Conservation (phyloP, 768 basidiomycete species). For the Strobilomyces dryophilus region DNA sequence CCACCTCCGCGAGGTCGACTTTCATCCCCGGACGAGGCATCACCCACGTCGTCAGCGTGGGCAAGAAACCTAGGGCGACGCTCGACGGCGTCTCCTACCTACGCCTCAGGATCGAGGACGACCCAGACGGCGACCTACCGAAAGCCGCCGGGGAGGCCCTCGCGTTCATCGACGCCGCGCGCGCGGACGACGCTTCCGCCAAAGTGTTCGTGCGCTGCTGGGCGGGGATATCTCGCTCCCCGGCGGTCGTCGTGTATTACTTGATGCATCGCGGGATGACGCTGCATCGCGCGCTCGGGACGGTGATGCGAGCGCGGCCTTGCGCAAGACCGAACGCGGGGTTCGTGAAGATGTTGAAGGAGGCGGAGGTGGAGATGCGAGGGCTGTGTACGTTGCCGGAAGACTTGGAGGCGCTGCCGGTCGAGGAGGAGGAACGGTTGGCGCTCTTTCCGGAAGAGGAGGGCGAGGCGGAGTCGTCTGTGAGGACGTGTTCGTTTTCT, state of each 20-base stretch:
- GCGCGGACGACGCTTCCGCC: not conserved
- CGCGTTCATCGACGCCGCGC: conserved; percentile 3
- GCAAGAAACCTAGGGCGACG: conserved; percentile 1
- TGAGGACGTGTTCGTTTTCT: too few species aligned
- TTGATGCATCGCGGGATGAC: conserved; percentile 5
- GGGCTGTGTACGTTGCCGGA: not conserved
- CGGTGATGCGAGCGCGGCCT: conserved; percentile 1
- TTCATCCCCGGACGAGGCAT: conserved; percentile 5
- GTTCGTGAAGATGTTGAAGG: not conserved
- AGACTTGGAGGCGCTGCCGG: not conserved
- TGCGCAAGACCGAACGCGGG: conserved; percentile 5
- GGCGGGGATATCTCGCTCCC: conserved; percentile 12
- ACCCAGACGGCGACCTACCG: conserved; percentile 2
- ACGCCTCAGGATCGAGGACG: conserved; percentile 6
- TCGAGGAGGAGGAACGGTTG: conserved; percentile 5
- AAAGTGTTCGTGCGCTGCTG: conserved; percentile 10
- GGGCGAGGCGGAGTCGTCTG: not conserved
- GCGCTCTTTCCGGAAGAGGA: conserved; percentile 2
- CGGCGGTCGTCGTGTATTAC: conserved; percentile 3
- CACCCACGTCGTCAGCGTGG: conserved; percentile 11
- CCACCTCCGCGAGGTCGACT: conserved; percentile 1
- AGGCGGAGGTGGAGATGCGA: not conserved
- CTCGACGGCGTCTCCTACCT: conserved; percentile 5
- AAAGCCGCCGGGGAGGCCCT: not conserved
- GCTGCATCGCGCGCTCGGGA: not conserved